Evolutionary conservation across 805 yeast genomes (phyloP).

Genomic region (Candida xiaguanensis): DNA sequence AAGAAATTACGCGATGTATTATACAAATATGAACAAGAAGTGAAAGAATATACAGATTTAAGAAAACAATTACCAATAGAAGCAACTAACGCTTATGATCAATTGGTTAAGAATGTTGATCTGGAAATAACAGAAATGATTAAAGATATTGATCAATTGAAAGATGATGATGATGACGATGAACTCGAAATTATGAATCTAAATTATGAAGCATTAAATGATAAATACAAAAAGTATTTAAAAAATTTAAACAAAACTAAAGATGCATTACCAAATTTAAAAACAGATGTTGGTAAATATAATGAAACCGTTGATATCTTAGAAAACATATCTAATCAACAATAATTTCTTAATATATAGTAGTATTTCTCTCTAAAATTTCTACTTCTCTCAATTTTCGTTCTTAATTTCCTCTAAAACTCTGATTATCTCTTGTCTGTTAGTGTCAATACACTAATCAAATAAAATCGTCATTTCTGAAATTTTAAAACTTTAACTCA

Average conservation of each 20-base stretch:
- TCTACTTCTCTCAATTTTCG: too few relatives aligned
- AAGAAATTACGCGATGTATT: constrained; percentile 54
- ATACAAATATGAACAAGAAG: constrained; percentile 58
- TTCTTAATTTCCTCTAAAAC: too few relatives aligned
- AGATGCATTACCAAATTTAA: constrained; percentile 35
- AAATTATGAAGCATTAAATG: constrained; percentile 2
- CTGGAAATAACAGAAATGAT: constrained; percentile 24
- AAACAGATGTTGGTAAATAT: constrained; percentile 31
- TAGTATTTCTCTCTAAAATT: too few relatives aligned
- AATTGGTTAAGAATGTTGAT: constrained; percentile 29
- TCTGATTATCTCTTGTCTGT: too few relatives aligned
- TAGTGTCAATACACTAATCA: too few relatives aligned
- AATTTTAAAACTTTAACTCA: too few relatives aligned
- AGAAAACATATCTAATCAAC: constrained; percentile 18
- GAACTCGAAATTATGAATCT: constrained; percentile 10
- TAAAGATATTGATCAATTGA: constrained; percentile 14
- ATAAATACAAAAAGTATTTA: constrained; percentile 27
- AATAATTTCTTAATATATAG: too few relatives aligned
- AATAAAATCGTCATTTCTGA: too few relatives aligned
- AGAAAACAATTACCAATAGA: constrained; percentile 50
- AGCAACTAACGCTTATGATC: constrained; percentile 34
- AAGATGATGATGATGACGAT: constrained; percentile 11
- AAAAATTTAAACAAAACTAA: constrained; percentile 20
- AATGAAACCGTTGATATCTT: constrained; percentile 27
- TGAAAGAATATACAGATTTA: constrained; percentile 52